Evolutionary conservation across 805 yeast genomes (phyloP).

Genomic region (Spathaspora hagerdaliae): DNA sequence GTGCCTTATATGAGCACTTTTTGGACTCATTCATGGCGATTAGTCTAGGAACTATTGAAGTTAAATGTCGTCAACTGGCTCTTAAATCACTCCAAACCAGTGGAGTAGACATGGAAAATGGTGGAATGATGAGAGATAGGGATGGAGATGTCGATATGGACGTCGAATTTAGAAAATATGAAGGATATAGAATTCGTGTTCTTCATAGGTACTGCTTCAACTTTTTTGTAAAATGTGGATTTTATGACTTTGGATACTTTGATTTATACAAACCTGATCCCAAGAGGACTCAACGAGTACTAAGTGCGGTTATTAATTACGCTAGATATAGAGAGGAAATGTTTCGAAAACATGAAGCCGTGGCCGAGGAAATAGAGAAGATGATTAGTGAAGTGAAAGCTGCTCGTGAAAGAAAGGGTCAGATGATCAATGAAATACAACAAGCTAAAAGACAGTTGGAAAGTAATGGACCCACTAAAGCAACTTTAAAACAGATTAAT

Average conservation of each 20-base stretch:
- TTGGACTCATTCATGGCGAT: conserved; percentile 59
- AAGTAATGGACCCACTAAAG: conserved; percentile 18
- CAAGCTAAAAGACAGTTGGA: background rate
- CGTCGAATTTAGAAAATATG: conserved; percentile 15
- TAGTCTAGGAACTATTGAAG: conserved; percentile 21
- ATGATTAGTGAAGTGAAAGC: conserved; percentile 27
- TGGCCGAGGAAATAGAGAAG: conserved; percentile 34
- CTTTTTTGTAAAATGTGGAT: conserved; percentile 69
- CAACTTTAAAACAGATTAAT: conserved; percentile 36
- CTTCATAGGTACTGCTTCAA: conserved; percentile 57
- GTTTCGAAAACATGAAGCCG: conserved; percentile 61
- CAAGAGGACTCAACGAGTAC: conserved; percentile 53
- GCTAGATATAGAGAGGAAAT: conserved; percentile 81
- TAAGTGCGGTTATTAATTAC: conserved; percentile 82
- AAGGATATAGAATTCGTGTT: conserved; percentile 34
- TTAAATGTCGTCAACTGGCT: conserved; percentile 6
- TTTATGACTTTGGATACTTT: conserved; percentile 68
- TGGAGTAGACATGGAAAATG: conserved; percentile 5
- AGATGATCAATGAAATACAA: background rate
- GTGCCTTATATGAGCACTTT: conserved; percentile 54
- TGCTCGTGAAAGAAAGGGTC: conserved; percentile 1
- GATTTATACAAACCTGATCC: conserved; percentile 82
- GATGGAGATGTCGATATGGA: conserved; percentile 29
- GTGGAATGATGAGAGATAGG: conserved; percentile 3
- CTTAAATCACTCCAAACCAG: conserved; percentile 1